Conservation (phyloP, 1,139 yeast genomes). For the Pichia sp. region DNA sequence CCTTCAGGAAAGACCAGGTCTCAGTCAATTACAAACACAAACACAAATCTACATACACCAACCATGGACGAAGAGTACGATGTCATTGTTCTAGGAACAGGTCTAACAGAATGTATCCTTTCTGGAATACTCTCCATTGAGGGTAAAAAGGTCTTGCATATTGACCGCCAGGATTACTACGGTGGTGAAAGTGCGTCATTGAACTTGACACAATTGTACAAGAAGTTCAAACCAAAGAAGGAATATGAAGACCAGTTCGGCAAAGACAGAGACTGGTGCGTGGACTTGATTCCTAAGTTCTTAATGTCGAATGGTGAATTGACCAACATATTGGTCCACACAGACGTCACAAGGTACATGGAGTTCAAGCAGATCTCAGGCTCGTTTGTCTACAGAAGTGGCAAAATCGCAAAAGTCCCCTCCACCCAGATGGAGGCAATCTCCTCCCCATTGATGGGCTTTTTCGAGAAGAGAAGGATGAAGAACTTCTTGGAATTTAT, state of each 20-base stretch:
- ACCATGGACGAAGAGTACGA: conserved; percentile 94
- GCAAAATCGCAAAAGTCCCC: conserved; percentile 93
- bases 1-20: too few relatives aligned
- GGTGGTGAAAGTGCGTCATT: conserved; percentile 70
- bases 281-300: conserved; percentile 93
- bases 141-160: conserved; percentile 93
- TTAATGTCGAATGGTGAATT: conserved; percentile 97
- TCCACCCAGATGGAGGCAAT: conserved; percentile 88
- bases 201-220: conserved; percentile 51
- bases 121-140: conserved; percentile 94
- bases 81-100: conserved; percentile 81
- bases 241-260: conserved; percentile 72
- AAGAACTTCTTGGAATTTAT: conserved; percentile 86
- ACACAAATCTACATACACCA: not conserved
- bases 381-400: conserved; percentile 86
- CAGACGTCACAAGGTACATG: conserved; percentile 91
- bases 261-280: conserved; percentile 96
- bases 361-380: conserved; percentile 96
- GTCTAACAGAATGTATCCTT: conserved; percentile 91
- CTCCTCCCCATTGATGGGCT: conserved; percentile 87
- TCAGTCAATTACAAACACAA: not conserved
- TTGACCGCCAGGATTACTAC: conserved; percentile 93
- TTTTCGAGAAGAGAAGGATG: conserved; percentile 94
- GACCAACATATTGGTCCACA: conserved; percentile 90
- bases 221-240: conserved; percentile 69